Evolutionary conservation across 441 rosid species (phyloP), one percentile per base, ranked within the genome.

Genomic region (Pelargonium cotyledonis): DNA sequence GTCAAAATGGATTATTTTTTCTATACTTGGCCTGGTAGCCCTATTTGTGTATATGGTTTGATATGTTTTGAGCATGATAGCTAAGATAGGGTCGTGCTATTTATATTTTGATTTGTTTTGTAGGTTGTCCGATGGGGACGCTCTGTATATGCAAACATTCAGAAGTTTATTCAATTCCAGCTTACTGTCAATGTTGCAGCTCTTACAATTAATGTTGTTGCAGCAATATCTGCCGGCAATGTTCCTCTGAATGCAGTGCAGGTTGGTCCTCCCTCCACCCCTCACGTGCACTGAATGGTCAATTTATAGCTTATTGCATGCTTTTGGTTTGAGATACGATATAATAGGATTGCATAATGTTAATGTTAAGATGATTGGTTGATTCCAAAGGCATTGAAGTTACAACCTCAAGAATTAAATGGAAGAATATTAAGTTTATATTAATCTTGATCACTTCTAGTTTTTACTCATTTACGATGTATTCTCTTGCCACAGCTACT

Each of bases 111-210:
- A 55, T 18, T 55, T 2, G 61, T 55, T 46, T 55, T 81, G 57
- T 76, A 92, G 99, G 98, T 95, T 71, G 97, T 95, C 51, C 84
- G 96, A 51, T 95, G 98, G 98, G 99, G 99, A 19, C 84, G 99
- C 63, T 95, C 99, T 68, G 99, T 95, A 16, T 95, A 95, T 77
- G 99, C 98, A 67, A 95, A 95, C 75, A 95, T 95, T 66, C 98
- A 95, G 81, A 95, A 95, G 79, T 95, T 92, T 83, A 95, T 92
- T 81, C 99, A 95, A 85, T 95, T 95, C 72, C 98, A 95, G 84
- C 97, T 90, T 58, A 95, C 99, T 0, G 99, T 95, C 65, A 95
- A 92, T 75, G 98, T 95, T 14, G 98, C 98, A 16, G 98, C 98
- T 73, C 95, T 95, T 9, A 70, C 90, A 69, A 90, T 95, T 68